Evolutionary conservation across 2,329 filamentous ascomycete genomes (phyloP).

Genomic region (Xylariomycetidae sp.): DNA sequence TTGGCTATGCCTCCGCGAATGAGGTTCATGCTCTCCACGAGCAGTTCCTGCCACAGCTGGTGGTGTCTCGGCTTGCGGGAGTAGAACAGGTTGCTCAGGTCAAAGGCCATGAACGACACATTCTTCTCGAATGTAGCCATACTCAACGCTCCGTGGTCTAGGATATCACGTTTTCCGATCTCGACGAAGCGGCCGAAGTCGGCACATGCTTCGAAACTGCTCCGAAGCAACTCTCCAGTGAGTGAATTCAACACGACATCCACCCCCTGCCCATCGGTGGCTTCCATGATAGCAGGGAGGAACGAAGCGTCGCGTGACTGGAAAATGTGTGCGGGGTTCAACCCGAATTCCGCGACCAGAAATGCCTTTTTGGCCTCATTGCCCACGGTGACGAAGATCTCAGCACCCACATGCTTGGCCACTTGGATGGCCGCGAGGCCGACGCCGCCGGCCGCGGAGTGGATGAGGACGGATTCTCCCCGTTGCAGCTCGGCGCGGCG

Average conservation of each 20-base stretch:
- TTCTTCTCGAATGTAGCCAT: not conserved
- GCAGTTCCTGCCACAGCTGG: constrained; percentile 30
- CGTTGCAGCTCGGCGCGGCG: constrained; percentile 20
- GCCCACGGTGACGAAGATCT: constrained; percentile 26
- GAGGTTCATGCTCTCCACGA: constrained; percentile 5
- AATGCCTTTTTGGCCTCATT: constrained; percentile 10
- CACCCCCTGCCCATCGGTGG: constrained; percentile 8
- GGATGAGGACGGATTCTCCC: constrained; percentile 29
- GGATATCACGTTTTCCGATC: constrained; percentile 30
- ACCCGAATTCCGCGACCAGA: constrained; percentile 19
- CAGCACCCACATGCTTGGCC: constrained; percentile 23
- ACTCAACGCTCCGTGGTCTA: constrained; percentile 1
- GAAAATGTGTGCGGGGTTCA: constrained; percentile 27
- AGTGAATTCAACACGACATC: constrained; percentile 12
- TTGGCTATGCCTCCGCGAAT: constrained; percentile 1
- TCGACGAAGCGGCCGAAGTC: constrained; percentile 34
- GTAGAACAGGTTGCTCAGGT: constrained; percentile 4
- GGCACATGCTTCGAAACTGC: constrained; percentile 27
- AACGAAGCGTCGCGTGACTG: constrained; percentile 25
- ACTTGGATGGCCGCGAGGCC: constrained; percentile 31
- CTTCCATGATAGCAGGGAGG: constrained; percentile 16
- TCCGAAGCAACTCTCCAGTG: constrained; percentile 7
- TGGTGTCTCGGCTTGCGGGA: not conserved
- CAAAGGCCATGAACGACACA: constrained; percentile 5
- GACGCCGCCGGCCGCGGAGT: constrained; percentile 28